These are phyloP conservation scores for Cyberlindnera nakhonratchasimensis DNA, from an alignment of 805 yeast species.

Conservation along the genomic window DNA sequence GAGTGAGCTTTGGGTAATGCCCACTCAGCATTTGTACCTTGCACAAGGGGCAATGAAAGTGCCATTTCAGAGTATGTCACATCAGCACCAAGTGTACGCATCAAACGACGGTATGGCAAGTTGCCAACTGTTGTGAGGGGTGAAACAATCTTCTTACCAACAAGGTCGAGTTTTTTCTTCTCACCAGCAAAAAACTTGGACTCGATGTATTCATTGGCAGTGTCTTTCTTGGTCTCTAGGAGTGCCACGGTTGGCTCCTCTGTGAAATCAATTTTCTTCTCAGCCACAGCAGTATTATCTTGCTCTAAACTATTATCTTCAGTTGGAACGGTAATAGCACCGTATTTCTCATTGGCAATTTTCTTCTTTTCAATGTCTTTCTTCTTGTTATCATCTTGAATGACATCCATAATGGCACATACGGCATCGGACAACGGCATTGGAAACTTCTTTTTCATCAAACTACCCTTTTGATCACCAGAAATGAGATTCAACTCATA, in stretches of 20 bases:
- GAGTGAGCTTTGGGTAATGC: slow-evolving; percentile 89
- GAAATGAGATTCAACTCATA: slow-evolving; percentile 64
- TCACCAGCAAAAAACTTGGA: slow-evolving; percentile 76
- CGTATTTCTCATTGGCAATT: slow-evolving; percentile 5
- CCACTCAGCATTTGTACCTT: slow-evolving; percentile 95
- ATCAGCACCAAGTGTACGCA: slow-evolving; percentile 89
- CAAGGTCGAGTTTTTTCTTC: slow-evolving; percentile 68
- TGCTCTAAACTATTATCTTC: background rate
- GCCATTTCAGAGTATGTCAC: slow-evolving; percentile 97
- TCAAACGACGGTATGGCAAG: slow-evolving; percentile 88
- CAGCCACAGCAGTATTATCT: slow-evolving; percentile 3
- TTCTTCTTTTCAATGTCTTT: slow-evolving; percentile 33
- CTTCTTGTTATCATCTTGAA: slow-evolving; percentile 38
- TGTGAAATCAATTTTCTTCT: background rate
- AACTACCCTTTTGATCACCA: slow-evolving; percentile 34
- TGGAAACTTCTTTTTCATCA: slow-evolving; percentile 51
- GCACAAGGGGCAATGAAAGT: slow-evolving; percentile 74
- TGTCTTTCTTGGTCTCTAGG: slow-evolving; percentile 30
- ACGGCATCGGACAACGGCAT: slow-evolving; percentile 56
- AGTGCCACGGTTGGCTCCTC: slow-evolving; percentile 6
- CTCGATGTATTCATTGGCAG: slow-evolving; percentile 59
- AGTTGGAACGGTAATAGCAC: background rate
- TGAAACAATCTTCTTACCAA: slow-evolving; percentile 79
- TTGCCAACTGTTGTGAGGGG: slow-evolving; percentile 98
- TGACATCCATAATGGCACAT: slow-evolving; percentile 61